These are phyloP conservation scores for Russula sp. DNA, from an alignment of 768 basidiomycete species.

Conservation along the genomic window DNA sequence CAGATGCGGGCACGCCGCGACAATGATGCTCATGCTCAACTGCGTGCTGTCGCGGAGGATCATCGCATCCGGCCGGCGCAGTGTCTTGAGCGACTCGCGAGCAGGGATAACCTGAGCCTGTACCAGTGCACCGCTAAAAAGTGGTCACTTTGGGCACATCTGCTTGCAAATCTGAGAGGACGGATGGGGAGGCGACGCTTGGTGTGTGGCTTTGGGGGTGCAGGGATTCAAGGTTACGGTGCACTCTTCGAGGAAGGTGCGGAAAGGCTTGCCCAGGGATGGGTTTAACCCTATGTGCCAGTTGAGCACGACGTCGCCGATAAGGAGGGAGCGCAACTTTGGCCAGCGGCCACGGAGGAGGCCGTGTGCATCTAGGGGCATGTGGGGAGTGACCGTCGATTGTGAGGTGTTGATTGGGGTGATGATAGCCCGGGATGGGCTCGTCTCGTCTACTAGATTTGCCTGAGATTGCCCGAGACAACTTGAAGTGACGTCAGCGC, in stretches of 20 bases:
- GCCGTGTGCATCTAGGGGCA: constrained; percentile 52
- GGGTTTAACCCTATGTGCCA: constrained; percentile 42
- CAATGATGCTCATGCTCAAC: constrained; percentile 59
- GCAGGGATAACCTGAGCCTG: constrained; percentile 61
- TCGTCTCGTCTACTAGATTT: constrained; percentile 50
- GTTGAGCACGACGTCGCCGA: constrained; percentile 67
- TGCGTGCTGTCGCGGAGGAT: constrained; percentile 66
- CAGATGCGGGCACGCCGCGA: constrained; percentile 62
- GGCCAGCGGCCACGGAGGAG: constrained; percentile 68
- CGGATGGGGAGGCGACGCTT: constrained; percentile 24
- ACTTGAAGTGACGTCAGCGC: constrained; percentile 15
- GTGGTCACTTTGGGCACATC: constrained; percentile 38
- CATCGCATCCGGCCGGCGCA: constrained; percentile 64
- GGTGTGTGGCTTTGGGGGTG: constrained; percentile 44
- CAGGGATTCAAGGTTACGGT: constrained; percentile 50
- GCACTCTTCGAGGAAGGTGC: constrained; percentile 66
- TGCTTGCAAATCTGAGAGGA: constrained; percentile 32
- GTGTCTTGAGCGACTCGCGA: constrained; percentile 45
- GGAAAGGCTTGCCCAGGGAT: constrained; percentile 53
- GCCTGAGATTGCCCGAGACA: constrained; percentile 1
- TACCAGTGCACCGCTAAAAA: constrained; percentile 64
- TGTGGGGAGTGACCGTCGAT: constrained; percentile 54
- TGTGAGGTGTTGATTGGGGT: constrained; percentile 60
- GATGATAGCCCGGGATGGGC: constrained; percentile 44
- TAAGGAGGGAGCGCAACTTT: constrained; percentile 51